Conservation (phyloP, 805 yeast species). For the Cyberlindnera bimundalis region DNA sequence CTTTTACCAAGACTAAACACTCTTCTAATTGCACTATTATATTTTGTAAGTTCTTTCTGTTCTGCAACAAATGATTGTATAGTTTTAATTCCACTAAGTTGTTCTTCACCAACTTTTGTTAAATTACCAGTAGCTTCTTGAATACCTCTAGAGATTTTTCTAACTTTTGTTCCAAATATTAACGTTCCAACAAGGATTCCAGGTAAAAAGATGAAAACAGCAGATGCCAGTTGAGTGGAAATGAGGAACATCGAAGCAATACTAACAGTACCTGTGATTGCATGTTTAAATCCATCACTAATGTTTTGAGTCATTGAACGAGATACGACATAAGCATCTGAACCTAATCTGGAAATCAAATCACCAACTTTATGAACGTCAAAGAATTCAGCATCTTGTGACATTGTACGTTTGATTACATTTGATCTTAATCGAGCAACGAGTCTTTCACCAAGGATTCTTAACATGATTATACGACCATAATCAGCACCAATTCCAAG, state of each 20-base stretch:
- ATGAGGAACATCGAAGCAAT: constrained; percentile 87
- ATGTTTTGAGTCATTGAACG: constrained; percentile 86
- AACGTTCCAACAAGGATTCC: constrained; percentile 75
- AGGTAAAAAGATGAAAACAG: constrained; percentile 77
- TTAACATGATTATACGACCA: constrained; percentile 66
- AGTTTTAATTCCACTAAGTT: constrained; percentile 80
- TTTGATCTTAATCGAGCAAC: constrained; percentile 80
- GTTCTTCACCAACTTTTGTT: constrained; percentile 91
- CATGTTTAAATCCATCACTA: constrained; percentile 84
- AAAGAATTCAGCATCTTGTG: constrained; percentile 89
- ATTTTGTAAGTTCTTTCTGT: constrained; percentile 69
- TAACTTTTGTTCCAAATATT: constrained; percentile 78
- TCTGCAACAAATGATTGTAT: constrained; percentile 94
- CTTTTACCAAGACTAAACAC: constrained; percentile 64
- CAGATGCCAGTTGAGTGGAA: constrained; percentile 73
- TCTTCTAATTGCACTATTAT: constrained; percentile 66
- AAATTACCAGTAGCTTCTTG: constrained; percentile 85
- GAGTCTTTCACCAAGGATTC: constrained; percentile 79
- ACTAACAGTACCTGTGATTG: constrained; percentile 81
- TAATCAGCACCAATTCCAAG: constrained; percentile 71
- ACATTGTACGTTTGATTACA: constrained; percentile 71
- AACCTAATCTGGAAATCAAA: constrained; percentile 81
- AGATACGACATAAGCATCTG: constrained; percentile 87
- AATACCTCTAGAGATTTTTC: constrained; percentile 67
- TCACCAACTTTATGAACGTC: constrained; percentile 96